Conservation (phyloP, 768 basidiomycete genomes). For the Tulasnella sp. region DNA sequence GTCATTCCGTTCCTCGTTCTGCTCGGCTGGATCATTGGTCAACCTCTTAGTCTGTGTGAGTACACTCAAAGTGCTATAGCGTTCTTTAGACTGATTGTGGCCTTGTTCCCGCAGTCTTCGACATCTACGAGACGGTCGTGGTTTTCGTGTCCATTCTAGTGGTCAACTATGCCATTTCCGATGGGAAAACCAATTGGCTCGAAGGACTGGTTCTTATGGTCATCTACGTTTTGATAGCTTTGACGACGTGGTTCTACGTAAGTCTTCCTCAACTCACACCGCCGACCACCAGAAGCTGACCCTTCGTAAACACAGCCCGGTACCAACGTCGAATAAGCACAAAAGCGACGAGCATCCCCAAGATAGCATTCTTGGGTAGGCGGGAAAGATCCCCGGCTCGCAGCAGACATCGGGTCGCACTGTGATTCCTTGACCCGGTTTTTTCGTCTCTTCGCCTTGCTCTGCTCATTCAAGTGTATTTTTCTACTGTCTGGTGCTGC, state of each 20-base stretch:
- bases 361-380: neutral
- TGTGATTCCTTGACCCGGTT: neutral
- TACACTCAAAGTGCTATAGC: conserved; percentile 32
- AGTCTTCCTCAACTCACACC: neutral
- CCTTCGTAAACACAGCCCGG: neutral
- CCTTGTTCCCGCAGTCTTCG: conserved; percentile 20
- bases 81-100: neutral
- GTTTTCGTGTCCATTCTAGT: conserved; percentile 60
- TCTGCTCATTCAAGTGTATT: neutral
- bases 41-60: conserved; percentile 64
- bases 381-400: neutral
- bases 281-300: neutral
- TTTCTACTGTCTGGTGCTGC: neutral
- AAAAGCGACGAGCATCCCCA: neutral
- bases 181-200: conserved; percentile 84
- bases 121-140: conserved; percentile 34
- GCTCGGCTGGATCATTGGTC: conserved; percentile 32
- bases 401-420: neutral
- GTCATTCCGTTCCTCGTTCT: conserved; percentile 62
- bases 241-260: conserved; percentile 35
- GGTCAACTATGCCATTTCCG: conserved; percentile 78
- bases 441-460: neutral
- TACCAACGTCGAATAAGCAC: neutral
- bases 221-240: conserved; percentile 44
- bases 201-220: conserved; percentile 79